These are phyloP conservation scores for Rubia balearica DNA, from an alignment of 305 asterid genomes.

Conservation along the genomic window DNA sequence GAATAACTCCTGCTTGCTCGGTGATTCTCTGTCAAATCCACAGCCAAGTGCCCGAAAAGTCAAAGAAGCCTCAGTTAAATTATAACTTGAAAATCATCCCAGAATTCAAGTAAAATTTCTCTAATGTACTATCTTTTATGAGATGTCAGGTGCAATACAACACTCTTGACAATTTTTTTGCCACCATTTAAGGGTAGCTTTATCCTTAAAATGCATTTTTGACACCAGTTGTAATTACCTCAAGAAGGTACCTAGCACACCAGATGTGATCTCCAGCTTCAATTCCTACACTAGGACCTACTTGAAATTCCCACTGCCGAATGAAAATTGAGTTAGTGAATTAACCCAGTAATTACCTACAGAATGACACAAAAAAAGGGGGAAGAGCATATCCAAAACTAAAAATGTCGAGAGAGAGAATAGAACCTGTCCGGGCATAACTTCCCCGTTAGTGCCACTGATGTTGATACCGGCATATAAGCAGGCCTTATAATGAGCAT, in stretches of 20 bases:
- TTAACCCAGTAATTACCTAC: not conserved
- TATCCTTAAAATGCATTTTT: not conserved
- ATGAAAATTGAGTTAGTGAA: conserved; percentile 8
- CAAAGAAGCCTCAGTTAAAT: not conserved
- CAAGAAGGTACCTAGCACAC: conserved; percentile 92
- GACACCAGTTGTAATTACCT: conserved; percentile 37
- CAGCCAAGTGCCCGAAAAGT: not conserved
- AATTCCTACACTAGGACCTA: conserved; percentile 91
- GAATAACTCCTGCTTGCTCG: conserved; percentile 94
- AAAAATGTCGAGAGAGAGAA: conserved; percentile 9
- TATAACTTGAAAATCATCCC: not conserved
- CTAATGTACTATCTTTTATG: not conserved
- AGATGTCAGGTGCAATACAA: not conserved
- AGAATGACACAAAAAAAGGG: not conserved
- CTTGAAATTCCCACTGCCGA: conserved; percentile 96
- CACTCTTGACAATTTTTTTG: no score
- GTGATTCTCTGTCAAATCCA: conserved; percentile 70
- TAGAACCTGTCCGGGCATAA: conserved; percentile 96
- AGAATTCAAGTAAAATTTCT: not conserved
- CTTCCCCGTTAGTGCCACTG: conserved; percentile 96
- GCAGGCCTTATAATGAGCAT: conserved; percentile 97
- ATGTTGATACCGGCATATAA: conserved; percentile 93
- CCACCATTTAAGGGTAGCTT: not conserved
- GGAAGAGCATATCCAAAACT: not conserved
- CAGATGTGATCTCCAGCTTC: conserved; percentile 96